Conservation (phyloP, 306 rosid genomes). For the Rosa rugosa region DNA sequence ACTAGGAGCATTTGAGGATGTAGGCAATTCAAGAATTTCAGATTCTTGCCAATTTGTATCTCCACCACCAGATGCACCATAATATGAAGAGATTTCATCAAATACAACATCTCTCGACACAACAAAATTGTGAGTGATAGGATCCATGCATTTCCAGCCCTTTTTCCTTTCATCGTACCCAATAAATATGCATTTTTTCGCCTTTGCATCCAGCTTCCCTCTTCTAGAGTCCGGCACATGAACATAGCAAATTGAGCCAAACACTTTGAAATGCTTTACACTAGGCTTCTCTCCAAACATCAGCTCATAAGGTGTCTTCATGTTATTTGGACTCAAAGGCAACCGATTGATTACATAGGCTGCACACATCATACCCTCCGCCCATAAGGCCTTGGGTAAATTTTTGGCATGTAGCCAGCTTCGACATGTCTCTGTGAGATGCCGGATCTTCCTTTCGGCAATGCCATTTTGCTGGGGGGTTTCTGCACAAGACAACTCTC, state of each 20-base stretch:
- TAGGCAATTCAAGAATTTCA: neutral
- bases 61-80: neutral
- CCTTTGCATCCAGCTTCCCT: neutral
- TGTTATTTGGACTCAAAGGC: neutral
- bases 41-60: neutral
- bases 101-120: slow-evolving; percentile 5
- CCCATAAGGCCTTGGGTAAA: neutral
- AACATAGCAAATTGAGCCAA: slow-evolving; percentile 14
- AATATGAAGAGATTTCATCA: slow-evolving; percentile 1
- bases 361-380: neutral
- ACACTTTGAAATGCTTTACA: neutral
- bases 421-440: neutral
- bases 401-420: neutral
- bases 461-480: slow-evolving; percentile 17
- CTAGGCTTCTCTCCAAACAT: neutral
- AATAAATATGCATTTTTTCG: slow-evolving; percentile 8
- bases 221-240: slow-evolving; percentile 23
- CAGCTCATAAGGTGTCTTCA: neutral
- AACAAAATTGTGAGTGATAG: neutral
- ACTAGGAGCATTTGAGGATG: neutral
- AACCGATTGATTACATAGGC: neutral
- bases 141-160: slow-evolving; percentile 20
- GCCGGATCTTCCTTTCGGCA: neutral
- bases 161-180: slow-evolving; percentile 3
- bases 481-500: slow-evolving; percentile 7